Percentiles rank a stretch among this genome's conserved stretches.
phyloP scores from a whole-genome alignment of 2,329 filamentous ascomycete genomes.

The Pezicula rhizophila region DNA sequence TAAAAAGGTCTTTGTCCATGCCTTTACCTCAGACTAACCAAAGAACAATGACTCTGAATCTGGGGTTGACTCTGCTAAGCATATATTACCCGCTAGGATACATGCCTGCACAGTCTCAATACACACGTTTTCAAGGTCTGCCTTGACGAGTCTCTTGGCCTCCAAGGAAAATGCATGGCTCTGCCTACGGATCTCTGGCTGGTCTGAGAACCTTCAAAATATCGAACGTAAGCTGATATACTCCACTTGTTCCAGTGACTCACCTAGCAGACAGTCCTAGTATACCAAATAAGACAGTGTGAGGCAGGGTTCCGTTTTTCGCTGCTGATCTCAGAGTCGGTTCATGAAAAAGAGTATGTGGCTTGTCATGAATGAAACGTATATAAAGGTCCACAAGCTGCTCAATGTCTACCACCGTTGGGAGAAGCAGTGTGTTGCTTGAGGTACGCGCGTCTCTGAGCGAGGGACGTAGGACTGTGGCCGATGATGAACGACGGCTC shows the following conservation, averaged over 20 bases:
- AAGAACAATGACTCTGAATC: constrained; percentile 30
- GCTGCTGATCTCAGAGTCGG: constrained; percentile 16
- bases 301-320: constrained; percentile 11
- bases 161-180: constrained; percentile 9
- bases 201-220: constrained; percentile 12
- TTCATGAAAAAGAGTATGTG: constrained; percentile 22
- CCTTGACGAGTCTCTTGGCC: constrained; percentile 22
- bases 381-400: constrained; percentile 20
- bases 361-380: constrained; percentile 20
- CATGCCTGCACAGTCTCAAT: constrained; percentile 30
- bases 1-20: not conserved
- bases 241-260: not conserved
- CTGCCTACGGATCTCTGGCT: constrained; percentile 11
- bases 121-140: constrained; percentile 26
- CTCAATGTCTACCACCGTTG: not conserved
- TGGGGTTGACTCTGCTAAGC: constrained; percentile 22
- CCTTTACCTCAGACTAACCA: constrained; percentile 13
- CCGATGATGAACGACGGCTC: not conserved
- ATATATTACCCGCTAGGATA: constrained; percentile 28
- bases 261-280: constrained; percentile 21
- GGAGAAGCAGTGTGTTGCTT: not conserved
- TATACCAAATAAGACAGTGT: constrained; percentile 15
- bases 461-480: not conserved
- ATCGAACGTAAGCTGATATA: not conserved
- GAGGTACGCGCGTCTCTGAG: not conserved